Base-by-base conservation (phyloP, 371 early-diverging fungal genomes). In the Actinomucor elegans region DNA sequence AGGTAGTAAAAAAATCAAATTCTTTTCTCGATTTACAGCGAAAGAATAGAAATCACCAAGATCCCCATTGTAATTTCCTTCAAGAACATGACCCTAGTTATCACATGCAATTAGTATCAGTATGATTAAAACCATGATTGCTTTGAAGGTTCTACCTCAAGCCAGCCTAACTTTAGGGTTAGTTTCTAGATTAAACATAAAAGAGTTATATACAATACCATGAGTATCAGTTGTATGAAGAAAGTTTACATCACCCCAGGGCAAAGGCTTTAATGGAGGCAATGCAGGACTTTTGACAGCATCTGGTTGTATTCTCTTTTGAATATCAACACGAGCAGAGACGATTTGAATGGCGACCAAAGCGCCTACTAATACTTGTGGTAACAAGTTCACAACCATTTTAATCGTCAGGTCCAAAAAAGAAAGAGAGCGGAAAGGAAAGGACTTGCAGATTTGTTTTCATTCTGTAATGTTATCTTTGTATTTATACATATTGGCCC, bases 21-120 rank as follows among this genome's bases (percentile, higher is more conserved):
- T n/a, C n/a, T n/a, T n/a, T n/a, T n/a, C n/a, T n/a, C n/a, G n/a
- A n/a, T n/a, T 50, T 65, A 56, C 71, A 21, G 68, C 47, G 56
- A 81, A 81, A 4, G 81, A 81, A 38, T 79, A 75, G 61, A 81
- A 79, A 48, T 81, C 81, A 26, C 81, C 81, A 42, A 81, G 63
- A 46, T 81, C 81, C 5, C 72, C 81, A 32, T 73, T 79, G 55
- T 73, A 78, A 2, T 69, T 55, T 3, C 50, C 61, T 46, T 79
- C 72, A 29, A 75, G 47, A 43, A 69, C 31, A 46, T 81, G 81
- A 17, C 70, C 67, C 67, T 67, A 41, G 24, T 20, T 15, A 42
- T n/a, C 24, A 35, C 6, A 29, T 12, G n/a, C 5, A n/a, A 48
- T 35, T 35, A n/a, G 20, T 15, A 17, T 10, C n/a, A 4, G 12